phyloP scores from a whole-genome alignment of 1,284 basidiomycete species.

The Sporisorium sorghi region DNA sequence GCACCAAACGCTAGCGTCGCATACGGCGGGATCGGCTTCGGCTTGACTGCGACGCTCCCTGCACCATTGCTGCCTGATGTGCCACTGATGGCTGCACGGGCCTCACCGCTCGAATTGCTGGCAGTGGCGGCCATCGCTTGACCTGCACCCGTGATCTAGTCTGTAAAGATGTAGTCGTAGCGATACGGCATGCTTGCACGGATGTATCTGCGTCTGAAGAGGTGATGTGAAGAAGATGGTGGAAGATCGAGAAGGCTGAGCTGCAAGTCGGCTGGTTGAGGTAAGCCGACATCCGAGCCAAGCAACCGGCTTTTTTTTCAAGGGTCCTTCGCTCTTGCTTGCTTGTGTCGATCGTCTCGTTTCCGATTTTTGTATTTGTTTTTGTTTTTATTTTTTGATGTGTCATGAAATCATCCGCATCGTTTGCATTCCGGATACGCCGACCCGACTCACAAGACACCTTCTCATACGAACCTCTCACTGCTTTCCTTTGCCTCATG shows the following conservation, averaged over 20 bases:
- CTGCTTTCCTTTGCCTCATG: neutral
- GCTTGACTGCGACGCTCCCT: neutral
- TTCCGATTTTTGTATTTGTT: conserved; percentile 1
- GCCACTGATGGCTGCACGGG: conserved; percentile 9
- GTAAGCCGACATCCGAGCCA: conserved; percentile 23
- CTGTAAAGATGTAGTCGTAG: no score
- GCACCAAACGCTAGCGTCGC: conserved; percentile 65
- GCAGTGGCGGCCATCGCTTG: neutral
- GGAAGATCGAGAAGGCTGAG: conserved; percentile 2
- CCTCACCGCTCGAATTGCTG: conserved; percentile 1
- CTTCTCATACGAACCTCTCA: neutral
- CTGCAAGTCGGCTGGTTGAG: conserved; percentile 11
- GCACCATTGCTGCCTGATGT: neutral
- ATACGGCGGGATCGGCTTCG: conserved; percentile 49
- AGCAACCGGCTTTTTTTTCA: conserved; percentile 2
- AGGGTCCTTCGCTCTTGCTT: conserved; percentile 19
- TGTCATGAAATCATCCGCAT: neutral
- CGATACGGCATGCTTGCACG: neutral
- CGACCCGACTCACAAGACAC: neutral
- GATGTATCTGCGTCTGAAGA: neutral
- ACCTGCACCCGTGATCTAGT: no score
- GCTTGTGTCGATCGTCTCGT: conserved; percentile 27
- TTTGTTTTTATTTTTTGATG: no score
- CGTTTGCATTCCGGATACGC: conserved; percentile 1
- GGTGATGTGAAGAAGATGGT: neutral